These are phyloP conservation scores for Tolypocladium guangdongense DNA, from an alignment of 2,329 filamentous ascomycete species.

Conservation along the genomic window DNA sequence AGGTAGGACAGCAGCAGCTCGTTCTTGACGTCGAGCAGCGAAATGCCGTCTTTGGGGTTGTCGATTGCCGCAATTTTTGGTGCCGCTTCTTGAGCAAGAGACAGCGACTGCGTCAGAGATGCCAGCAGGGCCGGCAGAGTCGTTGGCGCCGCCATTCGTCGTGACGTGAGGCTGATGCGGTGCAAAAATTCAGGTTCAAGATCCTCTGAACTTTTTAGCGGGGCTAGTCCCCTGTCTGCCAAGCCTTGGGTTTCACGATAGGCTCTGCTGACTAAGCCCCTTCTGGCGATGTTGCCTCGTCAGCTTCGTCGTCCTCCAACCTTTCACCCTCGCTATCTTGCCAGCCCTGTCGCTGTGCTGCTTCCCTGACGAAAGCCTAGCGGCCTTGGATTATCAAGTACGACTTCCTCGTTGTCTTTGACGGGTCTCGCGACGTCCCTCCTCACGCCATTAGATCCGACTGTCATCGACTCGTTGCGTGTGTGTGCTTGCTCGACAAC, in stretches of 20 bases:
- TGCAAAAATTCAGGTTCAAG: background rate
- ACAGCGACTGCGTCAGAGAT: constrained; percentile 46
- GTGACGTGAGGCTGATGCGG: constrained; percentile 9
- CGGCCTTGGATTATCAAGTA: background rate
- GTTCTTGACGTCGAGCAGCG: constrained; percentile 90
- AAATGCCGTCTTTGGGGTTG: constrained; percentile 78
- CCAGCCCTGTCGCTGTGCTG: background rate
- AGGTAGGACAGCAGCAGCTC: constrained; percentile 94
- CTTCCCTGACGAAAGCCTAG: background rate
- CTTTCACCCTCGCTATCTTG: background rate
- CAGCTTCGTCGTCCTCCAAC: background rate
- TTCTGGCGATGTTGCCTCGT: constrained; percentile 2
- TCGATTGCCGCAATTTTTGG: constrained; percentile 52
- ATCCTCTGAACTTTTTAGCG: constrained; percentile 11
- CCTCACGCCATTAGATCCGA: background rate
- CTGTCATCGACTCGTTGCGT: background rate
- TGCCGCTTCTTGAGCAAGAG: constrained; percentile 55
- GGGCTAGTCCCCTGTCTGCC: constrained; percentile 1
- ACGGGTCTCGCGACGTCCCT: background rate
- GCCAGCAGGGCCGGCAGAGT: constrained; percentile 39
- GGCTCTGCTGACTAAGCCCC: constrained; percentile 7
- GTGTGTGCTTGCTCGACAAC: background rate
- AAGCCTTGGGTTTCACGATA: too few species aligned
- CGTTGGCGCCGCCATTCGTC: constrained; percentile 35
- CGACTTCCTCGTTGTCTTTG: background rate